Base-by-base conservation (phyloP, 176 grass and related monocot species). In the Aegilops umbellulata region DNA sequence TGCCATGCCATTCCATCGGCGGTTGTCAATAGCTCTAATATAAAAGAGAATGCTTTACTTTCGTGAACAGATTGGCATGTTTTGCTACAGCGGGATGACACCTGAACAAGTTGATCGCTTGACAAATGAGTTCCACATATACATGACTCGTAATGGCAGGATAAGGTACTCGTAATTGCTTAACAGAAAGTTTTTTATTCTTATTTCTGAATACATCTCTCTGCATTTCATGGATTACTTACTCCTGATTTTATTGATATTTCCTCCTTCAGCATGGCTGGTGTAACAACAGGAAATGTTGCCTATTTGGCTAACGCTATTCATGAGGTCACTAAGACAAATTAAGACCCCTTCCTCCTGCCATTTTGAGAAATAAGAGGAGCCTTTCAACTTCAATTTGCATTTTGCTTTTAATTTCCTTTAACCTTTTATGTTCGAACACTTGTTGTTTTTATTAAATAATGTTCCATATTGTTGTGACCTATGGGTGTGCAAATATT, bases 101-200 rank as follows among this genome's bases (percentile, higher is more conserved):
- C 95, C 95, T 80, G 95, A 97, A 86, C 95, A 97, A 82, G 95
- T 97, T 16, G 92, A 97, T 93, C 91, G 90, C 16, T 80, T 97
- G 63, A 95, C 90, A 68, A 94, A 85, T 31, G 89, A 93, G 63
- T 94, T 84, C 70, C 95, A 93, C 81, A 94, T 97, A 70, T 97
- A 97, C 84, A 94, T 97, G 95, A 97, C 95, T 35, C 89, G 90
- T 27, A 94, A 97, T 41, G 92, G 92, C 24, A 87, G 95, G 69
- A 97, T 97, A 92, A 97, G 95, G 95, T 97, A 86, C 49, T 53
- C 17, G 6, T 19, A 53, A 51, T 51, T 51, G 47, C 47, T 51
- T 51, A 19, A 19, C 49, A 53, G 19, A 63, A 49, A 72, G 2
- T 78, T 79, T 32, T 4, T 53, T n/a, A 38, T 31, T 62, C 31